Evolutionary conservation across 306 rosid species (phyloP), one percentile per base, ranked within the genome.

Genomic region (Rubus idaeus): DNA sequence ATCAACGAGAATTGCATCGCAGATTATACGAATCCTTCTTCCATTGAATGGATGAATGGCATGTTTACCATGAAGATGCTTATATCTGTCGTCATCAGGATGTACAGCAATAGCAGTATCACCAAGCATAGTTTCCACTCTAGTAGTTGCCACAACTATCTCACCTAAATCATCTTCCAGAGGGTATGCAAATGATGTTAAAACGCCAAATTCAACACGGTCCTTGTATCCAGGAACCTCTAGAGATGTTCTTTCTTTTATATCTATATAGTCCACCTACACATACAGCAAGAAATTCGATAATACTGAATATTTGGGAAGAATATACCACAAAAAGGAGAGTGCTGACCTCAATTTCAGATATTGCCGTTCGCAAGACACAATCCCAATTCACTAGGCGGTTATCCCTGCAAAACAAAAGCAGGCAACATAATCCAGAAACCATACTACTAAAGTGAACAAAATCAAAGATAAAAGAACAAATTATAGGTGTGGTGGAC

Each of bases 311-410:
- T 45, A 46, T 73, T 64, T 49, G 26, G 45, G 21, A 77, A 55
- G 18, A 63, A 0, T 60, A 35, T 53, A 51, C 66, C 73, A 62
- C 60, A 16, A 26, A 40, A 47, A 84, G 56, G 46, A 78, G 35
- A 66, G 37, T 37, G 66, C 85, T 63, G 81, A 88, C 99, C 97
- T 95, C 97, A 56, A 95, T 90, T 78, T 95, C 99, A 82, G 99
- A 95, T 84, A 92, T 85, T 69, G 98, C 99, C 8, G 99, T 95
- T 60, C 93, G 89, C 80, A 95, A 83, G 49, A 89, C 88, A 84
- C 96, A 91, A 84, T 92, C 98, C 98, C 98, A 95, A 78, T 95
- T 95, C 56, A 95, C 98, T 58, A 92, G 86, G 49, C 99, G 99
- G 63, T 87, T 71, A 84, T 91, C 99, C 88, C 98, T 95, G 86